Conservation (phyloP, 2,329 filamentous ascomycete genomes). For the Magnaporthiopsis rhizophila region DNA sequence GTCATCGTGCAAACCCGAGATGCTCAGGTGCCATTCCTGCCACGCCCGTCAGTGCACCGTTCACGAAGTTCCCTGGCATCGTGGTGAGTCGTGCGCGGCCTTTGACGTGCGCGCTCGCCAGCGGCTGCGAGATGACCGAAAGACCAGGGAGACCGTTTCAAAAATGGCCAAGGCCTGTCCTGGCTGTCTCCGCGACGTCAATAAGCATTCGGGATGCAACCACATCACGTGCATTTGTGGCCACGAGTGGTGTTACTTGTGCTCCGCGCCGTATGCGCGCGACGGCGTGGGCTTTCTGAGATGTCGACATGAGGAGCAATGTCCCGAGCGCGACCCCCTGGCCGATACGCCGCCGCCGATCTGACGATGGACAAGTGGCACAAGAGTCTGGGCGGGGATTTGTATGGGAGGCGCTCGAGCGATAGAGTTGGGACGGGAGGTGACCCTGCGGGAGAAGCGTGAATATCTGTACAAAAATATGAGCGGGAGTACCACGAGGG, state of each 20-base stretch:
- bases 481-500: no score
- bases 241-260: slow-evolving; percentile 33
- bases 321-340: slow-evolving; percentile 19
- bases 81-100: slow-evolving; percentile 26
- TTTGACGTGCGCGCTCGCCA: slow-evolving; percentile 25
- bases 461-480: no score
- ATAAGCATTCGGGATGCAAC: slow-evolving; percentile 30
- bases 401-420: no score
- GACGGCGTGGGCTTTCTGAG: slow-evolving; percentile 19
- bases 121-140: slow-evolving; percentile 22
- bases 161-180: slow-evolving; percentile 28
- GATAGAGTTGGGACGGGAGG: no score
- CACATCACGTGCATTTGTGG: slow-evolving; percentile 33
- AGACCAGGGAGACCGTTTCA: slow-evolving; percentile 24
- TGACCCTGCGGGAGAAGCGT: no score
- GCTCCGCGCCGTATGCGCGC: slow-evolving; percentile 22
- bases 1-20: slow-evolving; percentile 17
- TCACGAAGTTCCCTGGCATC: slow-evolving; percentile 30
- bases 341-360: slow-evolving; percentile 9
- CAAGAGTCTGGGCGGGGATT: no score
- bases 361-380: no score
- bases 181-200: slow-evolving; percentile 24
- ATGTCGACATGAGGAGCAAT: slow-evolving; percentile 24
- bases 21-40: slow-evolving; percentile 26
- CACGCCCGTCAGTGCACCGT: slow-evolving; percentile 22